Conservation (phyloP, 2,329 filamentous ascomycete genomes). For the Aaosphaeria pasadenensis region DNA sequence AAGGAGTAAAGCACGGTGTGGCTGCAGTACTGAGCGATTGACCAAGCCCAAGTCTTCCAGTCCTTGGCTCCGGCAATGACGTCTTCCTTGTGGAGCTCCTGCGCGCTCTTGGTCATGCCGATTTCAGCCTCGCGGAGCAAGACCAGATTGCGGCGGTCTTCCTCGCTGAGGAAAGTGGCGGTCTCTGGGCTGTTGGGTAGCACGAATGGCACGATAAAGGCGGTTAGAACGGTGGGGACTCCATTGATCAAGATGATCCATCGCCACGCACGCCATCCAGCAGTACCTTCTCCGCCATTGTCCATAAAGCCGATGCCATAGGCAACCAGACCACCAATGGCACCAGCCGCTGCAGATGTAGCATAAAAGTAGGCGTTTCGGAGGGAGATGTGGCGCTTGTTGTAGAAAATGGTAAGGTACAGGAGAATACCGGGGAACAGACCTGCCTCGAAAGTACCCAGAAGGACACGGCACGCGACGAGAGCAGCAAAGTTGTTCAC, state of each 20-base stretch:
- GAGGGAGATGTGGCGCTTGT: constrained; percentile 1
- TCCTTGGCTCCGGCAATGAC: constrained; percentile 47
- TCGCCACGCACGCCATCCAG: constrained; percentile 21
- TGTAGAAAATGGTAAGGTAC: constrained; percentile 2
- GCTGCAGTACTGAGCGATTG: neutral
- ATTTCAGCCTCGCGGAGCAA: constrained; percentile 36
- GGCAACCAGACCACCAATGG: constrained; percentile 20
- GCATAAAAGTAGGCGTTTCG: constrained; percentile 4
- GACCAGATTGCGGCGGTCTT: constrained; percentile 22
- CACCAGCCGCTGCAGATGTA: constrained; percentile 3
- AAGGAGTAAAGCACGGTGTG: constrained; percentile 1
- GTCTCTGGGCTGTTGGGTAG: constrained; percentile 27
- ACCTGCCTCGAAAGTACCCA: neutral
- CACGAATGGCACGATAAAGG: neutral
- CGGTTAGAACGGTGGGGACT: neutral
- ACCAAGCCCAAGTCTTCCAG: constrained; percentile 24
- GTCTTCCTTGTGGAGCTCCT: constrained; percentile 44
- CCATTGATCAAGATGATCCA: constrained; percentile 28
- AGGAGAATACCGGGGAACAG: neutral
- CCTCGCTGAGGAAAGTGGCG: constrained; percentile 23
- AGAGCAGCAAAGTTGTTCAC: neutral
- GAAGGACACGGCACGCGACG: neutral
- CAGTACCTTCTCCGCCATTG: constrained; percentile 5
- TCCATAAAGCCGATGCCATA: constrained; percentile 26
- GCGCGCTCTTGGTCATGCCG: constrained; percentile 43